Percentiles rank a stretch among this genome's conserved stretches.
These are phyloP conservation scores for Metschnikowia koreensis DNA, from an alignment of 805 yeast genomes.

Conservation along the genomic window DNA sequence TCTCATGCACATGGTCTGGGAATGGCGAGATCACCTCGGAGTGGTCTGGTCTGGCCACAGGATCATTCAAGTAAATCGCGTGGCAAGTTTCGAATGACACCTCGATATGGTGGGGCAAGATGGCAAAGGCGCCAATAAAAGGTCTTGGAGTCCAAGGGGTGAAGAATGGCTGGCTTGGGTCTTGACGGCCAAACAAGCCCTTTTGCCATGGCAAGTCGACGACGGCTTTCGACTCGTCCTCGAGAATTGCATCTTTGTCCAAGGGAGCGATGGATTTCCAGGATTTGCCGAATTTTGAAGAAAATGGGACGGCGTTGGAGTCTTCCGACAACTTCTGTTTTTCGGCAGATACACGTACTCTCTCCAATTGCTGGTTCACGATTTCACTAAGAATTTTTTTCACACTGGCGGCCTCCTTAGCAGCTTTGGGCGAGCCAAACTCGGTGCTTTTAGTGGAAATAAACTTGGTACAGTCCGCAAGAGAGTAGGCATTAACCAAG, in stretches of 20 bases:
- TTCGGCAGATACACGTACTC: conserved; percentile 30
- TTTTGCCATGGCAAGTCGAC: conserved; percentile 80
- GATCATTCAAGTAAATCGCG: conserved; percentile 95
- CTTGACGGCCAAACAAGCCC: conserved; percentile 72
- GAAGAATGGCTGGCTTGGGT: conserved; percentile 77
- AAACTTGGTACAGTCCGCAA: conserved; percentile 23
- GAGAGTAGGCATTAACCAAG: conserved; percentile 20
- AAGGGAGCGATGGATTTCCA: conserved; percentile 35
- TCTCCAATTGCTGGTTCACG: conserved; percentile 32
- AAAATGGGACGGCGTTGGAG: conserved; percentile 27
- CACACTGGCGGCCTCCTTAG: conserved; percentile 31
- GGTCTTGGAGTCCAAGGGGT: conserved; percentile 98
- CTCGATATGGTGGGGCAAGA: conserved; percentile 89
- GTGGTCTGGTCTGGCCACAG: conserved; percentile 95
- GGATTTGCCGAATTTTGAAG: conserved; percentile 26
- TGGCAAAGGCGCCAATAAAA: conserved; percentile 87
- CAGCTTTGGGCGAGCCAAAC: conserved; percentile 28
- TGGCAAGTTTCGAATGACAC: conserved; percentile 89
- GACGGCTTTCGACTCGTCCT: conserved; percentile 48
- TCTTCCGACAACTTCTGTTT: conserved; percentile 29
- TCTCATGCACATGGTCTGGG: conserved; percentile 76
- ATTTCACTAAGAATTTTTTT: conserved; percentile 38
- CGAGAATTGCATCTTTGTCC: conserved; percentile 46
- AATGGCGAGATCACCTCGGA: conserved; percentile 94
- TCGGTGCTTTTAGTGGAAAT: conserved; percentile 37